Base-by-base conservation (phyloP, 768 basidiomycete species). In the Trametes gibbosa region DNA sequence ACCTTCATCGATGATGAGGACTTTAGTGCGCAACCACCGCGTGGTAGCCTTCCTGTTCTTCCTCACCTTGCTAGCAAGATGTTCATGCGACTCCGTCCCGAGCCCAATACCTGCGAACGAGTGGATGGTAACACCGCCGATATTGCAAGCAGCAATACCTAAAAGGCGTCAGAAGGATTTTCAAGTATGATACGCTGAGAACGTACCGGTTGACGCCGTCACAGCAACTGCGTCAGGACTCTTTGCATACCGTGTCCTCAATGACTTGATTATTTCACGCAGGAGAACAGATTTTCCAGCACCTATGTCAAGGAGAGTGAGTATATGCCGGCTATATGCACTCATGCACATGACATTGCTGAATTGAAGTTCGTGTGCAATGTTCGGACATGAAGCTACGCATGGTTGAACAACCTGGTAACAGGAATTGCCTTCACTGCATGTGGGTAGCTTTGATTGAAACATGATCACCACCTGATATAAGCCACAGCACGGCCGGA, bases 111-210 rank as follows among this genome's bases (percentile, higher is more conserved):
- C 95, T n/a, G 90, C 85, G 69, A 97, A 99, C 0, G 92, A 95
- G 70, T 99, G 96, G 35, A 98, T 82, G 0, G 96, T 98, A 23
- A 91, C 84, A 40, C 97, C 96, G 10, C 96, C 96, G 50, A 99
- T 95, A 65, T 99, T 98, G 72, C 95, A 97, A 5, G 96, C 96
- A 7, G 96, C 96, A 65, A 98, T 97, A 43, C 90, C 90, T 88
- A 57, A 14, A 24, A 14, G 4, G 14, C 17, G 24, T 51, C 23
- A 37, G 35, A 35, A 27, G 41, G 45, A 29, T 34, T 23, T 10
- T 58, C 48, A 55, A 25, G 7, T 48, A 29, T 23, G 23, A 21
- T 25, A 13, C n/a, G 13, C 2, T 27, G 16, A 1, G 48, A 23
- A 56, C 72, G 32, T 49, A 87, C 95, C 95, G 23, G 95, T 98